A percentile compares a stretch with the other conserved stretches of the same genome.
Conservation (phyloP, 208 protist genomes). For the Leishmania martiniquensis region DNA sequence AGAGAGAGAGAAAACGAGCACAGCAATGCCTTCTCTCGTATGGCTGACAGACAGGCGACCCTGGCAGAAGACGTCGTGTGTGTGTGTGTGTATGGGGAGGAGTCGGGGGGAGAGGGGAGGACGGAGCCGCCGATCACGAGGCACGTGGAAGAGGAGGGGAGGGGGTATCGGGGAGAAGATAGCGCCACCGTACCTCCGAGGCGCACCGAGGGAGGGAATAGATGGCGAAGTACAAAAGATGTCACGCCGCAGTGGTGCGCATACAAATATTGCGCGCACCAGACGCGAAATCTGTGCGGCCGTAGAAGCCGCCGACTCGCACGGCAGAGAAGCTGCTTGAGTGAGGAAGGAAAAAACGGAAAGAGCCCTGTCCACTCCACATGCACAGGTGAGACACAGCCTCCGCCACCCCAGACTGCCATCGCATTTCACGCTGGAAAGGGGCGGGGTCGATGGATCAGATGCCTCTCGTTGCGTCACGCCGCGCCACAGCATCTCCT, state of each 20-base stretch:
- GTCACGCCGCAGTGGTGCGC: not conserved
- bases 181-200: not conserved
- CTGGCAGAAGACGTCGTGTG: not conserved
- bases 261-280: not conserved
- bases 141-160: not conserved
- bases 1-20: not conserved
- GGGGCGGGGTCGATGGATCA: not conserved
- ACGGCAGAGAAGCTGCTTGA: not conserved
- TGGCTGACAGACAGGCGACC: not conserved
- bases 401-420: not conserved
- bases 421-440: not conserved
- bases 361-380: not conserved
- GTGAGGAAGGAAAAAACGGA: not conserved
- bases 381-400: not conserved
- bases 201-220: not conserved
- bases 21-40: not conserved
- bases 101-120: too few relatives aligned
- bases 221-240: not conserved
- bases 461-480: not conserved
- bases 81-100: not conserved
- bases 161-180: not conserved
- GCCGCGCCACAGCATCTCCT: not conserved
- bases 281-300: not conserved
- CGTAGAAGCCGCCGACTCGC: not conserved
- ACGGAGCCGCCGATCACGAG: not conserved